Evolutionary conservation across 2,329 filamentous ascomycete species (phyloP), one percentile per base, ranked within the genome.

Genomic region (Monilinia polystroma): DNA sequence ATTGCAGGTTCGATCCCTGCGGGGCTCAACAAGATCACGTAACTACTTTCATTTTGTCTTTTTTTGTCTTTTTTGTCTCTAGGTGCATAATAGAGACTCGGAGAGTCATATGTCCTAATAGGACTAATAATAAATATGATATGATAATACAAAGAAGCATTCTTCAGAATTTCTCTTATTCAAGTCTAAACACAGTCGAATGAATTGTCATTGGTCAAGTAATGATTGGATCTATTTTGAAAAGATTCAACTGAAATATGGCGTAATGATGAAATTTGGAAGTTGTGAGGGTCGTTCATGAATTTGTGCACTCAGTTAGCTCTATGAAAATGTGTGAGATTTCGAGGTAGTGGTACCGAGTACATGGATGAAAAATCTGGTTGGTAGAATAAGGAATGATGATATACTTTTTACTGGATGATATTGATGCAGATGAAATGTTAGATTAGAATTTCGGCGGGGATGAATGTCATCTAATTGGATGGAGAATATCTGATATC

Each of bases 1-100:
- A 62, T 51, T 62, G n/a, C 45, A 51, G 58, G 58, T 62, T 62
- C 58, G 58, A 62, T 14, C 14, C 58, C 58, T 51, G 58, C n/a
- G 45, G 32, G 10, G 58, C 58, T 60, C 53, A 55, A 6, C 23
- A 10, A 0, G 51, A 12, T 53, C 26, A 0, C n/a, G n/a, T n/a
- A n/a, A n/a, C n/a, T n/a, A n/a, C 1, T 6, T 18, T 2, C 18
- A 4, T 3, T 47, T 47, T 47, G 6, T 47, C 6, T 8, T 47
- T 47, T 47, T 38, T 38, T 55, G 18, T 35, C 5, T 35, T 8
- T 35, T 8, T 35, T 6, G 3, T 18, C 23, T 23, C 23, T 1
- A 23, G 5, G 20, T 10, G 23, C 6, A 3, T 29, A 29, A 16
- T 4, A 26, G 11, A 7, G 7, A 35, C 5, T 35, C 6, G 3